Evolutionary conservation across 1,284 basidiomycete species (phyloP), one percentile per base, ranked within the genome.

Genomic region (Lignosus rhinocerotis): DNA sequence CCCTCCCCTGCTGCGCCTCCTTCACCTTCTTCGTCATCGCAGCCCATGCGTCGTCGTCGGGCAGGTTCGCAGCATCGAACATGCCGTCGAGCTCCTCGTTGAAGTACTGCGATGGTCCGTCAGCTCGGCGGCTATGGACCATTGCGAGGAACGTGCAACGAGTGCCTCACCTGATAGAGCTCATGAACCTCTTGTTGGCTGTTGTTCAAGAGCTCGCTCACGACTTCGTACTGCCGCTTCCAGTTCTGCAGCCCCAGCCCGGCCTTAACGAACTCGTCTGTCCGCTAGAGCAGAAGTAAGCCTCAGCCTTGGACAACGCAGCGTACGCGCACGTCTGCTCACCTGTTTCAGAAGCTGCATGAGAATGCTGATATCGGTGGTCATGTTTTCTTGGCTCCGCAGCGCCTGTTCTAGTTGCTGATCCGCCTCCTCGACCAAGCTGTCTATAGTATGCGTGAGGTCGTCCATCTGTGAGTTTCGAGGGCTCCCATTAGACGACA

Each of bases 1-100:
- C 94, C 56, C 90, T 80, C n/a, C 80, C 75, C 64, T 88, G 85
- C 73, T 94, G 94, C 19, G 92, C 85, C 61, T 80, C 72, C 62
- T 83, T 81, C 41, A 95, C 75, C 69, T 95, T 91, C 47, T 76
- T 75, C 17, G 85, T 81, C 81, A 95, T 81, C 0, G 88, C 87
- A 12, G 76, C 72, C 83, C 89, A 92, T 1, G 92, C 91, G 66
- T 93, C 90, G 44, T 88, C 85, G 14, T 86, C 84, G 14, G 92
- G 90, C 53, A 94, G 80, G 58, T 87, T 83, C 17, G 83, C 83
- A 58, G 93, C 91, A 53, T 88, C 86, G 75, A 87, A 95, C 90
- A 96, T 93, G 36, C 83, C 85, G 65, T 94, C 92, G 38, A 96
- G 80, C 70, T 96, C 94, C 65, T 93, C 92, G 69, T 96, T 96